phyloP scores from a whole-genome alignment of 208 protist species.

The Trypanosoma platydactyli region DNA sequence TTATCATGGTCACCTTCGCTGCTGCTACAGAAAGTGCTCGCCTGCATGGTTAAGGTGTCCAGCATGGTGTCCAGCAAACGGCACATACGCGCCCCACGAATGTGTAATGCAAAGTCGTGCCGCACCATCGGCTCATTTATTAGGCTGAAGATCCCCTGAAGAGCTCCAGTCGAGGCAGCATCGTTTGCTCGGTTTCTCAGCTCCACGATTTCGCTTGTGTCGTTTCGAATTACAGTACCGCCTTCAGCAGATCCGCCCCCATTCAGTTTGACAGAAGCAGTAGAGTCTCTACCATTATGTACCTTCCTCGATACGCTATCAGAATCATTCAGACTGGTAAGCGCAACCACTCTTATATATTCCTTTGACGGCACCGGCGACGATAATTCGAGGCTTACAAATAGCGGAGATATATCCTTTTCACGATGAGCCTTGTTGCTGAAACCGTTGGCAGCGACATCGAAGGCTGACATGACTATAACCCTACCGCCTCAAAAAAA shows the following conservation, averaged over 20 bases:
- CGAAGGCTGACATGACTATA: background rate
- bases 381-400: constrained; percentile 29
- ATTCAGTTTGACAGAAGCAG: background rate
- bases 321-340: background rate
- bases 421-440: background rate
- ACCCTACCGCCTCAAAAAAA: background rate
- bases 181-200: background rate
- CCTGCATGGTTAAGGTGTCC: constrained; percentile 56
- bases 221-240: background rate
- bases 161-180: background rate
- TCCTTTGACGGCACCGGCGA: constrained; percentile 43
- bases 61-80: constrained; percentile 75
- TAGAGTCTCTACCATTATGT: background rate
- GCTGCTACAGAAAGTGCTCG: constrained; percentile 3
- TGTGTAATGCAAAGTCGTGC: constrained; percentile 75
- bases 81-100: constrained; percentile 69
- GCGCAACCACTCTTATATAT: constrained; percentile 72
- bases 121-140: constrained; percentile 24
- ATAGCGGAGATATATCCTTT: constrained; percentile 21
- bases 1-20: background rate
- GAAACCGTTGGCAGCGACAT: background rate
- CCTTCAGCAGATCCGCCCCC: no score
- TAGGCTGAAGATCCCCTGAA: background rate
- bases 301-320: background rate
- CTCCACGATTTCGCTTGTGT: background rate